A percentile compares a stretch with the other conserved stretches of the same genome.
Evolutionary conservation across 1,139 yeast species (phyloP).

Genomic region (Ashbya aceris): DNA sequence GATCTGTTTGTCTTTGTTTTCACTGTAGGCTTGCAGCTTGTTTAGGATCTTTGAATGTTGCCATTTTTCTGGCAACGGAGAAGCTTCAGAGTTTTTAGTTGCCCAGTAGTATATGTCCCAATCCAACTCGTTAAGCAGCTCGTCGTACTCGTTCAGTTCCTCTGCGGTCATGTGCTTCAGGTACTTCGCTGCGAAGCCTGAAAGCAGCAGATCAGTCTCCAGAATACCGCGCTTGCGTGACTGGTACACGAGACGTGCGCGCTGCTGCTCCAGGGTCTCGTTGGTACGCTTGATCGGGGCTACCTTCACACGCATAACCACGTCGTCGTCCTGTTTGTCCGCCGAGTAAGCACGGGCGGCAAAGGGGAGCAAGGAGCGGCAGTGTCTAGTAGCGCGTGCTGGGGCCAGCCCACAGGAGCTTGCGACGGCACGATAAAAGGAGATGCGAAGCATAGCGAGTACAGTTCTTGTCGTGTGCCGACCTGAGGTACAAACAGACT

Average conservation of each 20-base stretch:
- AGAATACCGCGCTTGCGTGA: slow-evolving; percentile 91
- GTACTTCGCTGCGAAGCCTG: slow-evolving; percentile 75
- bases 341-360: slow-evolving; percentile 2
- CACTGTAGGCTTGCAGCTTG: slow-evolving; percentile 62
- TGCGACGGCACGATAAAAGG: too few species aligned
- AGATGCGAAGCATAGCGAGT: too few species aligned
- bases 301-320: slow-evolving; percentile 40
- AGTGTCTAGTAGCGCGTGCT: too few species aligned
- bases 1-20: slow-evolving; percentile 62
- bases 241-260: slow-evolving; percentile 84
- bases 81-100: slow-evolving; percentile 65
- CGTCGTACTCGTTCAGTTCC: slow-evolving; percentile 79
- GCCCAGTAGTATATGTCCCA: slow-evolving; percentile 99
- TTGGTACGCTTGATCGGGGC: slow-evolving; percentile 67
- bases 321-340: slow-evolving; percentile 15
- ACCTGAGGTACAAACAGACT: too few species aligned
- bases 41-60: slow-evolving; percentile 53
- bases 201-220: slow-evolving; percentile 79
- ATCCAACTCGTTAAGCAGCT: slow-evolving; percentile 80
- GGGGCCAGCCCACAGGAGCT: too few species aligned
- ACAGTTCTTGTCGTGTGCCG: too few species aligned
- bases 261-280: slow-evolving; percentile 66
- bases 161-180: slow-evolving; percentile 49
- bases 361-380: not conserved
- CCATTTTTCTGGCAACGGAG: slow-evolving; percentile 86